Evolutionary conservation across 306 rosid genomes (phyloP), one percentile per base, ranked within the genome.

Genomic region (Cucumis cinereus): DNA sequence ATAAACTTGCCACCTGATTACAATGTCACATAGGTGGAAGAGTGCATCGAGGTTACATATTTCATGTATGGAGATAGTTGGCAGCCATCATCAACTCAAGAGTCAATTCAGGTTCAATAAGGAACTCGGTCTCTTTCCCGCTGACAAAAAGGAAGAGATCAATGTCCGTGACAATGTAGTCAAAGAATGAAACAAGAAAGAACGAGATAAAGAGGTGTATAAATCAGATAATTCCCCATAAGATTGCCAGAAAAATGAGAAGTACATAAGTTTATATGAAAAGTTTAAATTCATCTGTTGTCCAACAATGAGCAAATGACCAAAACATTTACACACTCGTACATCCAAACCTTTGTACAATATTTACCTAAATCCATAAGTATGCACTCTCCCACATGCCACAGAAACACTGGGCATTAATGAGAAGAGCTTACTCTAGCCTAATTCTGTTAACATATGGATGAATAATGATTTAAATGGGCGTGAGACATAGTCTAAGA

Each of bases 11-110:
- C 59, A 26, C 24, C 9, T 14, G 58, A 26, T 83, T 76, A 83
- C 86, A 69, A 75, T 45, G 75, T n/a, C 16, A n/a, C 64, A 77
- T 76, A 67, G 16, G 81, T 81, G 81, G 78, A 63, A 15, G 41
- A 47, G 78, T 79, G 30, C 70, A 61, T 52, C 35, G 54, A 70
- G 74, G 77, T 62, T 74, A 16, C 55, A 40, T 76, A 63, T 38
- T 66, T 89, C 84, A 90, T 55, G 97, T 92, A 87, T 92, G 92
- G 52, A 90, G 96, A 81, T 92, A 92, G 83, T 92, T 92, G 81
- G 97, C 97, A 45, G 96, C 97, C 97, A 92, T 92, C 96, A 92
- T 87, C 86, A 92, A 76, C 90, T 92, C 97, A 78, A 92, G 86
- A 53, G 96, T 90, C 81, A 92, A 77, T 80, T 92, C 97, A 28